A percentile compares a stretch with the other conserved stretches of the same genome.
phyloP scores from a whole-genome alignment of 768 basidiomycete genomes.

The Mycena epipterygia region DNA sequence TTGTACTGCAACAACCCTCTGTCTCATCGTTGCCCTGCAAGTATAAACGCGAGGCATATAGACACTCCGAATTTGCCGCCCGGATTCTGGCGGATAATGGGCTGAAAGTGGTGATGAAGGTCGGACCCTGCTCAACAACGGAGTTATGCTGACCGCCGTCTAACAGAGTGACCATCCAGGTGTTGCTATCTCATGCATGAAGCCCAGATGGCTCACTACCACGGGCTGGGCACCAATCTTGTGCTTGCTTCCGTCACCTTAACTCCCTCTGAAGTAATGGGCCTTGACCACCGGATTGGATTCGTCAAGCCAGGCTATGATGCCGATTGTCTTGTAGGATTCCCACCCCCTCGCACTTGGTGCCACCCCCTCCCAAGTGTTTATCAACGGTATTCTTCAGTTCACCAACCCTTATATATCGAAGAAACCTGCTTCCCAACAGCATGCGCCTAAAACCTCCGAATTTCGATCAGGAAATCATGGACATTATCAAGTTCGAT shows the following conservation, averaged over 20 bases:
- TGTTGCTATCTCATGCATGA: constrained; percentile 78
- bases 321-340: constrained; percentile 86
- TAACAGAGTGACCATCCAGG: constrained; percentile 72
- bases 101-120: constrained; percentile 83
- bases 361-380: constrained; percentile 85
- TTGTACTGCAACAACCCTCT: neutral
- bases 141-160: neutral
- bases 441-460: constrained; percentile 68
- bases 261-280: constrained; percentile 78
- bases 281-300: constrained; percentile 83
- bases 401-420: constrained; percentile 58
- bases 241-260: constrained; percentile 81
- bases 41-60: constrained; percentile 84
- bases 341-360: constrained; percentile 84
- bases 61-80: constrained; percentile 85
- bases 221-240: constrained; percentile 74
- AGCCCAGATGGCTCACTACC: constrained; percentile 83
- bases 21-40: constrained; percentile 37
- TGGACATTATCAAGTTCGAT: constrained; percentile 64
- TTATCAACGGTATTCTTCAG: constrained; percentile 89
- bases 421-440: constrained; percentile 67
- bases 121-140: constrained; percentile 18
- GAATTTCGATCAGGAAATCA: constrained; percentile 70
- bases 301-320: constrained; percentile 77
- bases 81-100: constrained; percentile 77